phyloP scores from a whole-genome alignment of 495 filamentous ascomycete genomes.

The Penicillium daleae region DNA sequence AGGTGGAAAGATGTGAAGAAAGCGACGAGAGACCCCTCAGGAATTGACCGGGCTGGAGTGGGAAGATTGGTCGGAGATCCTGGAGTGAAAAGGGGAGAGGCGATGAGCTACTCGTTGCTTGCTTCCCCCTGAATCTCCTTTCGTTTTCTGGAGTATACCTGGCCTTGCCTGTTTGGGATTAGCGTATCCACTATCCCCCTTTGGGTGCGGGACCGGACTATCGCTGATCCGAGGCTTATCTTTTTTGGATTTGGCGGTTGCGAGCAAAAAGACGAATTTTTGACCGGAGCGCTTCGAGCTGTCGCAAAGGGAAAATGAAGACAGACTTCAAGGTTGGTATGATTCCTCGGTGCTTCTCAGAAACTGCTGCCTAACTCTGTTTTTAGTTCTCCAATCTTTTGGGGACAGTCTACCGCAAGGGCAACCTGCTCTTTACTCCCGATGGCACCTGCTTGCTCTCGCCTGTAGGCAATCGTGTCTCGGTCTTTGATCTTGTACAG shows the following conservation, averaged over 20 bases:
- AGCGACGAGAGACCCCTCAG: conserved; percentile 25
- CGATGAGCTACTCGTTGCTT: conserved; percentile 27
- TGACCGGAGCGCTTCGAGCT: conserved; percentile 32
- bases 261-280: conserved; percentile 26
- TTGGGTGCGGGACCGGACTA: conserved; percentile 23
- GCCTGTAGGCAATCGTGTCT: conserved; percentile 95
- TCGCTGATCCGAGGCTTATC: conserved; percentile 37
- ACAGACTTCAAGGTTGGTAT: conserved; percentile 82
- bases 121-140: conserved; percentile 43
- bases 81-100: conserved; percentile 31
- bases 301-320: conserved; percentile 72
- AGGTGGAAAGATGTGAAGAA: conserved; percentile 26
- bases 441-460: conserved; percentile 95
- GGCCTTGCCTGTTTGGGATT: conserved; percentile 36
- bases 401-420: conserved; percentile 95
- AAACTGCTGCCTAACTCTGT: neutral
- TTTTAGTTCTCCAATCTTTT: conserved; percentile 88
- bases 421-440: conserved; percentile 94
- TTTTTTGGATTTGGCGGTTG: conserved; percentile 20
- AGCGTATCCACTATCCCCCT: conserved; percentile 22
- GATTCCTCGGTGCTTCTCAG: neutral
- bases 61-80: conserved; percentile 24
- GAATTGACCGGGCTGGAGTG: conserved; percentile 15
- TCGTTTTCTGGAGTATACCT: conserved; percentile 44
- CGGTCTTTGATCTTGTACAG: conserved; percentile 96